Evolutionary conservation across 371 early-diverging fungal genomes (phyloP).

Genomic region (Basidiobolus meristosporus): DNA sequence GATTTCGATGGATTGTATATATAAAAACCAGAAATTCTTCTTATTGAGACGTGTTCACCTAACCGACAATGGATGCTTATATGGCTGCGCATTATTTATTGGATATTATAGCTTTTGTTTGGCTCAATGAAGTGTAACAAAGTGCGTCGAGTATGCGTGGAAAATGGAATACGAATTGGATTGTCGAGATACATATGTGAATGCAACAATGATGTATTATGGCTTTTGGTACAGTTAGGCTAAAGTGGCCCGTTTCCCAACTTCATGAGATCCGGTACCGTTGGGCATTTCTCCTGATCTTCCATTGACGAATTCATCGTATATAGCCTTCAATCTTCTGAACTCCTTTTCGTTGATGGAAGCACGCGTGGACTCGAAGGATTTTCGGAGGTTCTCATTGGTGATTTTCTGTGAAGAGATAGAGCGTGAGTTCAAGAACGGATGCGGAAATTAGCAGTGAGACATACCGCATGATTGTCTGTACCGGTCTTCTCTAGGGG

Average conservation of each 20-base stretch:
- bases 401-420: constrained; percentile 17
- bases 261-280: constrained; percentile 40
- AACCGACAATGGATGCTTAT: no score
- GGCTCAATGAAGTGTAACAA: no score
- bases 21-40: background rate
- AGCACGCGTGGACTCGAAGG: constrained; percentile 30
- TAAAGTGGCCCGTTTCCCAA: constrained; percentile 39
- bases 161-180: no score
- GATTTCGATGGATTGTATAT: background rate
- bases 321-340: constrained; percentile 6
- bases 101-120: no score
- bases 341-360: constrained; percentile 22
- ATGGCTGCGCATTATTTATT: no score
- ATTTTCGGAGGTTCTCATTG: constrained; percentile 25
- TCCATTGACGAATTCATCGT: constrained; percentile 43
- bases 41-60: no score
- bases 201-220: no score
- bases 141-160: no score
- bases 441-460: constrained; percentile 1
- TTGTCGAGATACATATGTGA: no score
- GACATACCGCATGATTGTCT: background rate
- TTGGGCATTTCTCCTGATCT: constrained; percentile 41
- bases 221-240: constrained; percentile 11
- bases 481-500: background rate
- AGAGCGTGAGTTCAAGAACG: background rate